phyloP scores from a whole-genome alignment of 208 protist genomes.

The Trichomonas vaginalis region DNA sequence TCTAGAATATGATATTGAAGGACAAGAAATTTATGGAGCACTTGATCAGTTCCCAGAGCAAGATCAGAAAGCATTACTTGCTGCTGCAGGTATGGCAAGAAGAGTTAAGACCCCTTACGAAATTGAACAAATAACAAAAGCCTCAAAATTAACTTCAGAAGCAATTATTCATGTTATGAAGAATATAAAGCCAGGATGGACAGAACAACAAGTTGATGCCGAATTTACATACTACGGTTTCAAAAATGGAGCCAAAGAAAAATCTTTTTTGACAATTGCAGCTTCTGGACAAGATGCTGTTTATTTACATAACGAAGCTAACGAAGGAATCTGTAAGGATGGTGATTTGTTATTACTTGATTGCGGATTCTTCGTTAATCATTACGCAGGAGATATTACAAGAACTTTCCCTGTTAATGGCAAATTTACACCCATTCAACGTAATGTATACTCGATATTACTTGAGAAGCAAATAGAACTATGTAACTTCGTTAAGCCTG shows the following conservation, averaged over 20 bases:
- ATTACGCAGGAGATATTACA: conserved; percentile 46
- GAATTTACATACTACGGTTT: not conserved
- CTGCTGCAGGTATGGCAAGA: not conserved
- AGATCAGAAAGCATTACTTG: not conserved
- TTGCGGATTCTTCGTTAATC: conserved; percentile 35
- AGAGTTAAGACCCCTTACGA: not conserved
- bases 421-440: conserved; percentile 35
- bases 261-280: conserved; percentile 38
- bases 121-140: not conserved
- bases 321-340: conserved; percentile 25
- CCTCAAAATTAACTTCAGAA: not conserved
- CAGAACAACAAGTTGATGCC: conserved; percentile 6
- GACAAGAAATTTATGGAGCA: too few species aligned
- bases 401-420: conserved; percentile 40
- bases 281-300: conserved; percentile 31
- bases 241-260: not conserved
- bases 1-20: not conserved
- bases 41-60: not conserved
- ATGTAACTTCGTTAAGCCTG: conserved; percentile 27
- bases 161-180: conserved; percentile 21
- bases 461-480: conserved; percentile 27
- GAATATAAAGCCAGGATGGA: not conserved
- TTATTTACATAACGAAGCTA: conserved; percentile 41
- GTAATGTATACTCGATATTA: conserved; percentile 36
- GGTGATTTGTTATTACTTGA: conserved; percentile 45